phyloP scores from a whole-genome alignment of 371 early-diverging fungal species.

The Lichtheimia hyalospora region DNA sequence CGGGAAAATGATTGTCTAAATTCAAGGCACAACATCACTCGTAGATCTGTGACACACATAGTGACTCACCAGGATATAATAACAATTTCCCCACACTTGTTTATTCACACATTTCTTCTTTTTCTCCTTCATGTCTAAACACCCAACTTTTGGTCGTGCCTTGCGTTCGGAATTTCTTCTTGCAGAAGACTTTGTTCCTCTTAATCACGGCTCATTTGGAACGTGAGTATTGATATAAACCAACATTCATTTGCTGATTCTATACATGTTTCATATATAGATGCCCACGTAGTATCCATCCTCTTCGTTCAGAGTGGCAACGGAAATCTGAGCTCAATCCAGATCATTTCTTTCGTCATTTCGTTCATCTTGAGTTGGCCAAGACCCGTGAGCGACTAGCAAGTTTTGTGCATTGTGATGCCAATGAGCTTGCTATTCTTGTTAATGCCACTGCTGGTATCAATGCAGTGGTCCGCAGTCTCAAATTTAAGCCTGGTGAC shows the following conservation, averaged over 20 bases:
- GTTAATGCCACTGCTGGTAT: constrained; percentile 42
- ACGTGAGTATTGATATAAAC: background rate
- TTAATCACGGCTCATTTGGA: constrained; percentile 51
- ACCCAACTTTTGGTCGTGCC: constrained; percentile 29
- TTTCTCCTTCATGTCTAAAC: no score
- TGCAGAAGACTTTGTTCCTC: constrained; percentile 36
- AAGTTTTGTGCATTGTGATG: constrained; percentile 34
- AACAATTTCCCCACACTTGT: no score
- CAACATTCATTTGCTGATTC: no score
- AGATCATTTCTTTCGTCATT: constrained; percentile 18
- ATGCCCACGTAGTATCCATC: constrained; percentile 10
- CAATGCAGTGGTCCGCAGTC: constrained; percentile 42
- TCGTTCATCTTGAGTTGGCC: constrained; percentile 9
- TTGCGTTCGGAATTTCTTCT: constrained; percentile 40
- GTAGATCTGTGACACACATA: no score
- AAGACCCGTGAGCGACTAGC: constrained; percentile 19
- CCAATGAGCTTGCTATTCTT: constrained; percentile 42
- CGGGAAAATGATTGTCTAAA: no score
- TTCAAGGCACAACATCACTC: no score
- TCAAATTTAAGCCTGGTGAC: constrained; percentile 38
- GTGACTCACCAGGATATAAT: no score
- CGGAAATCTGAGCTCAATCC: constrained; percentile 8
- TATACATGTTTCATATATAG: no score
- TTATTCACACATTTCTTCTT: no score
- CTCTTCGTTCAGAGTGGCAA: constrained; percentile 13